Base-by-base conservation (phyloP, 2,329 filamentous ascomycete species). In the Hymenoscyphus salicellus region DNA sequence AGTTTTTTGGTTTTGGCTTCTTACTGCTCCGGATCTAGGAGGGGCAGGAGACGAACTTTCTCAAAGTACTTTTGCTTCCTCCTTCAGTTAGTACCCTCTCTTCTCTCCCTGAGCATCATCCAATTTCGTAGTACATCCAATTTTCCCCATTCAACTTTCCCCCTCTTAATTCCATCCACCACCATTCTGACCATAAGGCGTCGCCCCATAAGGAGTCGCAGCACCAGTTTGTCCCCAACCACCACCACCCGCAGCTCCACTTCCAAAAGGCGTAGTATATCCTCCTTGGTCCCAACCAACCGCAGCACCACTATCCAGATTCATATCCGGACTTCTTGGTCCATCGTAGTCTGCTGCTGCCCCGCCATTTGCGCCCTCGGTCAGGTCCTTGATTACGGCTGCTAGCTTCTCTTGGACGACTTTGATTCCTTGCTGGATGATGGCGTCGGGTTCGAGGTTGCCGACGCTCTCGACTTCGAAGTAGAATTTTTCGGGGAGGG, bases 341-440 rank as follows among this genome's bases (percentile, higher is more conserved):
- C 86, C 89, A 71, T 86, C 74, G 72, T 80, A 76, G 65, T 79
- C 79, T 49, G 75, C 76, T 67, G 83, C 85, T 68, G 83, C 78
- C 55, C 77, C 82, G 65, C 86, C 86, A 43, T 81, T 82, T 60
- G 85, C 83, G 57, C 78, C 79, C 77, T 66, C 86, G 84, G 62
- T 84, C 82, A 70, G 89, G 78, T 86, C 84, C 65, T 86, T 82
- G 66, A 97, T 89, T 46, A 97, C 85, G 3, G 83, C 84, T 2
- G 93, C 95, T 41, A 99, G 86, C 80, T 99, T 99, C 70, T 90
- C 86, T 77, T 98, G 95, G 63, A 99, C 81, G 32, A 92, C 89
- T 68, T 90, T 88, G 77, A 99, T 96, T 38, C 93, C 93, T 72
- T 92, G 88, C 72, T 93, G 89, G 60, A 99, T 87, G 71, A 98